These are phyloP conservation scores for Glycine latifolia DNA, from an alignment of 306 rosid species.

Conservation along the genomic window DNA sequence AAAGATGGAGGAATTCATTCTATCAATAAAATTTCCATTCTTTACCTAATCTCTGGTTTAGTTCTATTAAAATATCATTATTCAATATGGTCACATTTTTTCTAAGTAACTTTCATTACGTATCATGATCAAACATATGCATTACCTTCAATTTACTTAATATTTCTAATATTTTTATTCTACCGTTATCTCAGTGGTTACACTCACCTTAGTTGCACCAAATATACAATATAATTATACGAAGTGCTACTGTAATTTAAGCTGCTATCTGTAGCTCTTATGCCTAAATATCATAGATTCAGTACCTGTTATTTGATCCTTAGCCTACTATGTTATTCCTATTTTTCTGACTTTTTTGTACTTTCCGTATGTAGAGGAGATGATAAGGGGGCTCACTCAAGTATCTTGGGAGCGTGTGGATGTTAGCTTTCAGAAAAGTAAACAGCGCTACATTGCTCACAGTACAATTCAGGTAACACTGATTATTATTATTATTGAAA, in stretches of 20 bases:
- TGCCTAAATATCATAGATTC: too few species aligned
- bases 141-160: slow-evolving; percentile 20
- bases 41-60: not conserved
- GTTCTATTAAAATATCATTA: not conserved
- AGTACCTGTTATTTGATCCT: not conserved
- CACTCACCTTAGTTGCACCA: slow-evolving; percentile 28
- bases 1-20: not conserved
- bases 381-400: slow-evolving; percentile 88
- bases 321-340: slow-evolving; percentile 15
- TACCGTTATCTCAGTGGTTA: slow-evolving; percentile 2
- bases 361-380: slow-evolving; percentile 67
- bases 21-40: slow-evolving; percentile 16
- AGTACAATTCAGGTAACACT: slow-evolving; percentile 87
- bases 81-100: not conserved
- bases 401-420: slow-evolving; percentile 97
- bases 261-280: too few species aligned
- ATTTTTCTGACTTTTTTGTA: slow-evolving; percentile 27
- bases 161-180: slow-evolving; percentile 13
- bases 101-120: not conserved
- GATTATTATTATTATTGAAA: not conserved
- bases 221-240: not conserved
- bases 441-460: slow-evolving; percentile 86
- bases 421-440: slow-evolving; percentile 89
- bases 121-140: slow-evolving; percentile 3
- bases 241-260: too few species aligned